Evolutionary conservation across 768 basidiomycete genomes (phyloP).

Genomic region (Lentinula sp.): DNA sequence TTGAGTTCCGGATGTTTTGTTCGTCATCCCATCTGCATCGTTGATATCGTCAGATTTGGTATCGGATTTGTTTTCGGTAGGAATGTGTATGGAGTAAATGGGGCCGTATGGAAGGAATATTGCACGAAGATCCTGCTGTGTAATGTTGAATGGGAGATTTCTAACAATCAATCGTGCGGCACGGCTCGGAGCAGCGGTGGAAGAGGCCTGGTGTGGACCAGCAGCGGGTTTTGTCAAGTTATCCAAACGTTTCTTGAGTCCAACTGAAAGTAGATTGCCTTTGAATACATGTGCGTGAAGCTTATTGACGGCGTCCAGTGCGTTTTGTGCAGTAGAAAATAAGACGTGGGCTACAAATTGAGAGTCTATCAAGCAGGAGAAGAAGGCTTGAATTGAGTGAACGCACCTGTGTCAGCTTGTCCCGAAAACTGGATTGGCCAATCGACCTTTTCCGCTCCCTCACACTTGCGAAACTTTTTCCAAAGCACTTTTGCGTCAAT

Average conservation of each 20-base stretch:
- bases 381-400: neutral
- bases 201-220: constrained; percentile 22
- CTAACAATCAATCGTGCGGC: constrained; percentile 84
- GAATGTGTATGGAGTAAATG: constrained; percentile 81
- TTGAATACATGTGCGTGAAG: constrained; percentile 94
- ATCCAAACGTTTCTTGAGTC: constrained; percentile 82
- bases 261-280: constrained; percentile 77
- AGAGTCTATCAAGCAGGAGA: neutral
- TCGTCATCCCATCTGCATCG: neutral
- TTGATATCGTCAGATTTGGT: constrained; percentile 17
- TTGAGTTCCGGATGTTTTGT: constrained; percentile 15
- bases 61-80: constrained; percentile 30
- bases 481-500: constrained; percentile 65
- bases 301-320: constrained; percentile 66
- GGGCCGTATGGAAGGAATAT: constrained; percentile 86
- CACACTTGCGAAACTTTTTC: constrained; percentile 82
- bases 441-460: constrained; percentile 70
- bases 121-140: constrained; percentile 78
- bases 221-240: constrained; percentile 44
- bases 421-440: constrained; percentile 53
- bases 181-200: constrained; percentile 48
- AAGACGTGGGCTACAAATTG: constrained; percentile 55
- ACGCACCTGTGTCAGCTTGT: constrained; percentile 44
- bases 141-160: constrained; percentile 81
- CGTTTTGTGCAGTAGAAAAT: constrained; percentile 62